Conservation (phyloP, 108 stramenopile species). For the Nitzschia inconspicua region DNA sequence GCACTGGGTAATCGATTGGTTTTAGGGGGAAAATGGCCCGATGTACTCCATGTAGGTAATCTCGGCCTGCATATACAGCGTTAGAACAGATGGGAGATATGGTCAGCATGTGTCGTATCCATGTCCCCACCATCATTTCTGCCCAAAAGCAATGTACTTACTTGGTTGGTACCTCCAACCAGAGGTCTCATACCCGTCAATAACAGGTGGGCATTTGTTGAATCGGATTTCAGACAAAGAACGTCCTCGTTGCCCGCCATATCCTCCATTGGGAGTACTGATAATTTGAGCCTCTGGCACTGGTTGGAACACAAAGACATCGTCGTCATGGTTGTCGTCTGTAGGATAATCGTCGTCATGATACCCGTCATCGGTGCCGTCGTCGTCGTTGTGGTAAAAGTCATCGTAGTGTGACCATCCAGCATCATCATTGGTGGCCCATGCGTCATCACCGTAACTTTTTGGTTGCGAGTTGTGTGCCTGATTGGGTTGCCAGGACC, state of each 20-base stretch:
- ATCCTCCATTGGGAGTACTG: neutral
- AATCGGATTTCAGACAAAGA: neutral
- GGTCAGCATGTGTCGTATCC: no score
- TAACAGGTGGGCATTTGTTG: constrained; percentile 5
- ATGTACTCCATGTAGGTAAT: constrained; percentile 5
- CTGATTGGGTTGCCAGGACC: no score
- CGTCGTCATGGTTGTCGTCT: neutral
- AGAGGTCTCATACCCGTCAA: neutral
- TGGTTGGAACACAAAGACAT: neutral
- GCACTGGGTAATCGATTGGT: neutral
- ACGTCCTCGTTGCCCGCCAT: neutral
- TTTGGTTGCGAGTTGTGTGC: no score
- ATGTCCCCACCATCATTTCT: no score
- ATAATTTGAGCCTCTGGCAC: neutral
- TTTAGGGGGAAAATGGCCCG: constrained; percentile 7
- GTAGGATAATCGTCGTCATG: neutral
- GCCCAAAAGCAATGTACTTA: no score
- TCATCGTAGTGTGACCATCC: neutral
- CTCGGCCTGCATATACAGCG: neutral
- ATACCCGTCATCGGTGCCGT: neutral
- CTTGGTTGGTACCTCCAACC: constrained; percentile 1
- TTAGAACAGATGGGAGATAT: no score
- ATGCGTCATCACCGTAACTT: neutral
- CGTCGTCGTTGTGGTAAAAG: neutral
- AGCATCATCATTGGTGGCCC: neutral